Base-by-base conservation (phyloP, 768 basidiomycete genomes). In the Rubroboletus satanas region DNA sequence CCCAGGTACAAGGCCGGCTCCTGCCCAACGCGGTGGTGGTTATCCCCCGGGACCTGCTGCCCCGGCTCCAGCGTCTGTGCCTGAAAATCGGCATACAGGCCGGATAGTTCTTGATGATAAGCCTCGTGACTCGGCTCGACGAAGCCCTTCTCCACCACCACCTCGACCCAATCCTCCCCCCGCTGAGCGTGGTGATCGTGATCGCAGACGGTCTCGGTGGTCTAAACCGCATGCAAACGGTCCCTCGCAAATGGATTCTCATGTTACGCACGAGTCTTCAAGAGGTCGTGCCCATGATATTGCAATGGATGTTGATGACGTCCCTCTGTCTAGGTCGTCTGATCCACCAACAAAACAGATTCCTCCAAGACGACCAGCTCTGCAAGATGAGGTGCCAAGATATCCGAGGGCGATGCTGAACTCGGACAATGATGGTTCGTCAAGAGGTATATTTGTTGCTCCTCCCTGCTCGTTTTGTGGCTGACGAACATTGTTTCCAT, bases 351-450 rank as follows among this genome's bases (percentile, higher is more conserved):
- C 32, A 4, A 68, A 59, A 47, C 63, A 54, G 26, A 42, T 50
- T 18, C 60, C 52, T 32, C 49, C 60, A 4, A 57, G 54, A 28
- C 64, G 59, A 36, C 63, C 61, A 5, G 59, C 38, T 31, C 29
- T 58, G 10, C 66, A 62, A 2, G 71, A 65, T n/a, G 74, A 64
- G 0, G 62, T 58, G 7, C 65, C 70, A 44, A 67, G 66, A 26
- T 74, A 70, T 44, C 73, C 74, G n/a, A 64, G 74, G 31, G 74
- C 74, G 0, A 74, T 74, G 73, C 51, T 70, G 7, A 60, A 63
- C 9, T 41, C 61, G 23, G 66, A 60, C n/a, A 65, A 55, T 31
- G 63, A 65, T 32, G 55, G 61, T 11, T 38, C 9, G 4, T 29
- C 48, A 35, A 60, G 63, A 52, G 54, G 67, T 68, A 49, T 32